Evolutionary conservation across 2,329 filamentous ascomycete genomes (phyloP).

Genomic region (Daldinia sp.): DNA sequence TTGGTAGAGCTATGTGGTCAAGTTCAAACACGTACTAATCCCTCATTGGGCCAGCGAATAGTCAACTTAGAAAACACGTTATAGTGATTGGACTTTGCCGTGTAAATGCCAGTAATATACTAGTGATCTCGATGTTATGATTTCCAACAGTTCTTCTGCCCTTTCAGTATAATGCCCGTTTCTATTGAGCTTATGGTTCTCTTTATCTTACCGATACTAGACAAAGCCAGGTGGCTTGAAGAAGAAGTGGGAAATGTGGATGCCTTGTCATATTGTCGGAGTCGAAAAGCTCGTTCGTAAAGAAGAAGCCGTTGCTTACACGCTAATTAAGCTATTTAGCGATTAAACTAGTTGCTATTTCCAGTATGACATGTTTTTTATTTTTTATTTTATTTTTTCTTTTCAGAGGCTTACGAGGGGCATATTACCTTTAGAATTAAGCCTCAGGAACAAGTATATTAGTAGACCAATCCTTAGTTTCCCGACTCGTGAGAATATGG

Average conservation of each 20-base stretch:
- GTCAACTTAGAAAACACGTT: constrained; percentile 35
- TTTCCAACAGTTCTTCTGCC: constrained; percentile 27
- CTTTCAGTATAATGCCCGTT: constrained; percentile 35
- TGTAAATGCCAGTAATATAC: constrained; percentile 43
- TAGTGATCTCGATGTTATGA: constrained; percentile 42
- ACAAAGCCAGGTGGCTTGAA: constrained; percentile 24
- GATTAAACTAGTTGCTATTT: neutral
- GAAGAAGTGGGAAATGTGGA: constrained; percentile 19
- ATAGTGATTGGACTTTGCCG: constrained; percentile 34
- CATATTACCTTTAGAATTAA: constrained; percentile 3
- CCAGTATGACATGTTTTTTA: neutral
- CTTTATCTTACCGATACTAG: constrained; percentile 39
- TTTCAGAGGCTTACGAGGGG: neutral
- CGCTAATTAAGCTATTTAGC: constrained; percentile 1
- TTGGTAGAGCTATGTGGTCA: constrained; percentile 41
- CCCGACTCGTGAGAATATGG: constrained; percentile 11
- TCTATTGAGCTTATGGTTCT: constrained; percentile 30
- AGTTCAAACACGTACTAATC: constrained; percentile 46
- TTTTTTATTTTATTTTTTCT: neutral
- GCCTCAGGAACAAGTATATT: neutral
- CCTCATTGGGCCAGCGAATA: constrained; percentile 48
- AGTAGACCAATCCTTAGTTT: constrained; percentile 16
- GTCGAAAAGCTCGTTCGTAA: neutral
- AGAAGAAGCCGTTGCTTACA: constrained; percentile 1
- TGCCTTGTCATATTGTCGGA: constrained; percentile 8